Conservation (phyloP, 2,329 filamentous ascomycete species). For the Alternaria sp. region DNA sequence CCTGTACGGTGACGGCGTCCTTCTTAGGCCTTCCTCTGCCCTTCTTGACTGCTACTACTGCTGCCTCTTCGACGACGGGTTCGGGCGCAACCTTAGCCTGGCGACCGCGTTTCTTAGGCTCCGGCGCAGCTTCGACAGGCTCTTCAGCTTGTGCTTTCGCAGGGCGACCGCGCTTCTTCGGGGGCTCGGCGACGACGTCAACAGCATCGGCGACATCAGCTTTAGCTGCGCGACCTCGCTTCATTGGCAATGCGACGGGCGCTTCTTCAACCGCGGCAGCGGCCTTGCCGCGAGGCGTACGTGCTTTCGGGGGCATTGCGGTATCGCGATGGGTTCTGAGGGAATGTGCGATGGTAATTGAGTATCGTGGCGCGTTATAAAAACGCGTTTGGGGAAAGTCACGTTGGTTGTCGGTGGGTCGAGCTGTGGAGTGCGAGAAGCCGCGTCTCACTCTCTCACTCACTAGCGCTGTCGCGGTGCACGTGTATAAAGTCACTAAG, state of each 20-base stretch:
- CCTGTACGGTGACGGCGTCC: not conserved
- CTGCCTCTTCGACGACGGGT: constrained; percentile 5
- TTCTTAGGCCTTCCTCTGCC: constrained; percentile 13
- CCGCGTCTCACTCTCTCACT: not conserved
- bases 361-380: not conserved
- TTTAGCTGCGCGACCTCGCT: constrained; percentile 30
- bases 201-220: constrained; percentile 12
- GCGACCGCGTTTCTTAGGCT: not conserved
- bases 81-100: constrained; percentile 4
- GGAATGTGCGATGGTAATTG: not conserved
- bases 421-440: not conserved
- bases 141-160: not conserved
- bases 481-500: not conserved
- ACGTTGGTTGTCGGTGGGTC: not conserved
- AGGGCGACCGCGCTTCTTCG: constrained; percentile 21
- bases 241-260: constrained; percentile 18
- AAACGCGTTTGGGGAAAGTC: not conserved
- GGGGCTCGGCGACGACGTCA: constrained; percentile 10
- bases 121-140: not conserved
- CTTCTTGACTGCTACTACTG: constrained; percentile 12
- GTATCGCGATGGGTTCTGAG: not conserved
- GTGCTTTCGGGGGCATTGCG: constrained; percentile 23
- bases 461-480: not conserved
- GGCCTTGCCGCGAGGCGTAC: constrained; percentile 16
- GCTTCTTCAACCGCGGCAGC: constrained; percentile 10